phyloP scores from a whole-genome alignment of 768 basidiomycete genomes.

The Podaxis sp. region DNA sequence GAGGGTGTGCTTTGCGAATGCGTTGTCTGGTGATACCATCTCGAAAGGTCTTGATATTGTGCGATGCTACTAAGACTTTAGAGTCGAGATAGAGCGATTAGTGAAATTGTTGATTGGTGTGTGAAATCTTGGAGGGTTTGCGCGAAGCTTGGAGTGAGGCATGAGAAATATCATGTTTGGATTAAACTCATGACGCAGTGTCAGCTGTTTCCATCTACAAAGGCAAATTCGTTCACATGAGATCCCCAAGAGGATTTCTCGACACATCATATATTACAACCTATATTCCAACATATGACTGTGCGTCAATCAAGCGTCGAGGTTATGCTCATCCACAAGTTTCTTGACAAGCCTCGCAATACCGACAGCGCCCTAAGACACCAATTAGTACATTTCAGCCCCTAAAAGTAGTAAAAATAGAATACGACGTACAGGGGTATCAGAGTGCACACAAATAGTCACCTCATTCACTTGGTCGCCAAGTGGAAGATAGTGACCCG shows the following conservation, averaged over 20 bases:
- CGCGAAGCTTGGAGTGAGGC: background rate
- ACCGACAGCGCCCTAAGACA: constrained; percentile 49
- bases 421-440: constrained; percentile 50
- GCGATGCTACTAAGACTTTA: no score
- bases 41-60: no score
- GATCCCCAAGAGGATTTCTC: background rate
- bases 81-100: background rate
- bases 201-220: background rate
- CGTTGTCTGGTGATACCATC: background rate
- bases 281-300: background rate
- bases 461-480: constrained; percentile 46
- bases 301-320: background rate
- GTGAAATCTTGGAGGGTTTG: background rate
- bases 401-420: constrained; percentile 9
- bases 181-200: no score
- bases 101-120: background rate
- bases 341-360: constrained; percentile 51
- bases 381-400: background rate
- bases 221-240: background rate
- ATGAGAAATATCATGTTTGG: background rate
- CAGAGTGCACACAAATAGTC: constrained; percentile 66
- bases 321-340: constrained; percentile 57
- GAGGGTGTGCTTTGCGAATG: constrained; percentile 42
- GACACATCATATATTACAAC: background rate
- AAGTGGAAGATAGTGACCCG: constrained; percentile 41